Percentiles rank a stretch among this genome's conserved stretches.
Conservation (phyloP, 768 basidiomycete genomes). For the Russula virescens region DNA sequence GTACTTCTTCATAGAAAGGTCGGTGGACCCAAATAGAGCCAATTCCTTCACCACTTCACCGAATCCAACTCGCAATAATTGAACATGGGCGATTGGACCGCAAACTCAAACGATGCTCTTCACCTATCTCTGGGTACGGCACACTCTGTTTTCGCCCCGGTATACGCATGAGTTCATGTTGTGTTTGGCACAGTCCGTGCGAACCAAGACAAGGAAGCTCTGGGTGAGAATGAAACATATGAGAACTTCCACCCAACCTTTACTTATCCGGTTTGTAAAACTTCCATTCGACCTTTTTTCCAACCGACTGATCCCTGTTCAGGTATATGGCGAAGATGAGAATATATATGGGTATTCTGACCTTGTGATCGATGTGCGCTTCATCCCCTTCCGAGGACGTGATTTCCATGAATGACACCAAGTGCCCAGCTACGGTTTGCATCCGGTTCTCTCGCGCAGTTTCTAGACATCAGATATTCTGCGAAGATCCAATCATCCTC, state of each 20-base stretch:
- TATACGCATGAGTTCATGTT: background rate
- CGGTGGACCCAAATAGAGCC: no score
- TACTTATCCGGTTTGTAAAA: conserved; percentile 77
- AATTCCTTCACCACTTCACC: no score
- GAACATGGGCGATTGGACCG: conserved; percentile 57
- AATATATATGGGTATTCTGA: conserved; percentile 92
- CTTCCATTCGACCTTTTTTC: background rate
- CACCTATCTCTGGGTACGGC: conserved; percentile 62
- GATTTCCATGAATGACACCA: background rate
- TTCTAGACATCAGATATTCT: conserved; percentile 61
- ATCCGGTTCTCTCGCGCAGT: conserved; percentile 79
- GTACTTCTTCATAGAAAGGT: no score
- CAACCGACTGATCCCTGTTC: background rate
- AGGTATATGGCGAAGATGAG: conserved; percentile 96
- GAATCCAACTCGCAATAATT: no score
- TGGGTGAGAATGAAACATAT: conserved; percentile 53
- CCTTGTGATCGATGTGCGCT: conserved; percentile 68
- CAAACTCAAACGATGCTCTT: conserved; percentile 73
- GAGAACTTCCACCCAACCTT: conserved; percentile 79
- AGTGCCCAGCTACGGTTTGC: conserved; percentile 68
- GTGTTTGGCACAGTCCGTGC: conserved; percentile 51
- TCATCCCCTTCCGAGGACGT: conserved; percentile 27
- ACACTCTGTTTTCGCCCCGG: conserved; percentile 3
- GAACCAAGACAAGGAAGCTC: conserved; percentile 53
- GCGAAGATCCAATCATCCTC: conserved; percentile 57